These are phyloP conservation scores for Lactarius akahatsu DNA, from an alignment of 768 basidiomycete genomes.

Conservation along the genomic window DNA sequence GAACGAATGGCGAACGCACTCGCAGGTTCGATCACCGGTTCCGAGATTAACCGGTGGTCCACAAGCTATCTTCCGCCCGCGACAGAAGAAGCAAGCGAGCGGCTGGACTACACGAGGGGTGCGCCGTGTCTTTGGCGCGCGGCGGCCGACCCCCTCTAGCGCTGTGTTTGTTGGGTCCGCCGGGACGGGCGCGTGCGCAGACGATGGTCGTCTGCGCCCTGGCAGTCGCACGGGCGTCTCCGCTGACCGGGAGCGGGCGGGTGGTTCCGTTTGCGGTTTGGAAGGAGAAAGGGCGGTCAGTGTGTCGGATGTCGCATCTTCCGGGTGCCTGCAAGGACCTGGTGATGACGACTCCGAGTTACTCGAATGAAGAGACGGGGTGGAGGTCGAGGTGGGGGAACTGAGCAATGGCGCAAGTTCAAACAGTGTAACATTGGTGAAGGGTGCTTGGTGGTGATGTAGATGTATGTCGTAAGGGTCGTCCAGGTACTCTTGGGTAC, in stretches of 20 bases:
- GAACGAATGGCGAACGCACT: constrained; percentile 15
- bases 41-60: constrained; percentile 11
- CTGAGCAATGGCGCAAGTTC: neutral
- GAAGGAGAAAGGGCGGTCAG: neutral
- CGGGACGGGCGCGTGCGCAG: neutral
- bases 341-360: constrained; percentile 12
- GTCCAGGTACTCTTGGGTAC: neutral
- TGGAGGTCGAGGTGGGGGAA: constrained; percentile 7
- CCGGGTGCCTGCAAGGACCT: neutral
- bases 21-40: constrained; percentile 22
- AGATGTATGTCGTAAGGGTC: constrained; percentile 9
- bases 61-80: constrained; percentile 26
- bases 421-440: neutral
- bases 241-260: neutral
- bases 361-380: constrained; percentile 9
- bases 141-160: constrained; percentile 10
- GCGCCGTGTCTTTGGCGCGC: constrained; percentile 25
- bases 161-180: neutral
- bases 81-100: constrained; percentile 27
- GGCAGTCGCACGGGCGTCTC: constrained; percentile 9
- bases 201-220: constrained; percentile 1
- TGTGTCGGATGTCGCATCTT: neutral
- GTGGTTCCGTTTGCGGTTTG: neutral
- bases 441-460: neutral
- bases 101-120: constrained; percentile 20